These are phyloP conservation scores for Parasarocladium wereldwijsianum DNA, from an alignment of 2,329 filamentous ascomycete species.

Conservation along the genomic window DNA sequence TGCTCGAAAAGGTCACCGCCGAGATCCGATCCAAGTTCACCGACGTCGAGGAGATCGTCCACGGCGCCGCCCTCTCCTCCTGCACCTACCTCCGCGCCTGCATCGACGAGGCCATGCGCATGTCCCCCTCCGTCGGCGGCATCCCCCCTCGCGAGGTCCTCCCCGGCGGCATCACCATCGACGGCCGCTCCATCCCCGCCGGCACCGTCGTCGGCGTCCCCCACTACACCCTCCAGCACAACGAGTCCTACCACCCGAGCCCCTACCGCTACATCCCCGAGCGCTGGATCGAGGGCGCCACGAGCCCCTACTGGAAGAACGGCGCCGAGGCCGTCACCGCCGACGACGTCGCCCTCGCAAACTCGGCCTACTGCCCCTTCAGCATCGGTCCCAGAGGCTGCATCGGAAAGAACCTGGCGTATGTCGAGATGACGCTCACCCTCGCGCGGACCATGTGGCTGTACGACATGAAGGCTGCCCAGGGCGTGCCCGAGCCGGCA, in stretches of 20 bases:
- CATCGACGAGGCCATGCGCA: constrained; percentile 50
- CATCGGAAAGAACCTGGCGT: constrained; percentile 56
- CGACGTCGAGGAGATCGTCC: constrained; percentile 38
- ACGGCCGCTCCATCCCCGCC: constrained; percentile 36
- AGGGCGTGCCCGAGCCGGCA: constrained; percentile 33
- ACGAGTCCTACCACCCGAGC: constrained; percentile 44
- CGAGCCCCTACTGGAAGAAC: constrained; percentile 18
- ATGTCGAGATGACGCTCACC: constrained; percentile 50
- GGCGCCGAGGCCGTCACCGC: constrained; percentile 25
- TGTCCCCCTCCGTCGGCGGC: constrained; percentile 46
- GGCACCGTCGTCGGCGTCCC: constrained; percentile 50
- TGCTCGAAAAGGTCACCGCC: constrained; percentile 28
- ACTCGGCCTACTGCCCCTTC: constrained; percentile 62
- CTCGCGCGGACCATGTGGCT: constrained; percentile 45
- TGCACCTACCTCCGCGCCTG: constrained; percentile 48
- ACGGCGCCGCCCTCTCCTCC: constrained; percentile 31
- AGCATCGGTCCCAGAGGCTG: constrained; percentile 55
- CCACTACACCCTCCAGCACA: constrained; percentile 56
- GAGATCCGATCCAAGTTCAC: constrained; percentile 39
- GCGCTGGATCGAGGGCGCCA: constrained; percentile 43
- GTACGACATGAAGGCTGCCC: constrained; percentile 42
- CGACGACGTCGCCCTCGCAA: constrained; percentile 38
- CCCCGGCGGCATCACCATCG: constrained; percentile 36
- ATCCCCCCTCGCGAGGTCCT: constrained; percentile 45
- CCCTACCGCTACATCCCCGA: constrained; percentile 47